Base-by-base conservation (phyloP, 176 grass and related monocot species). In the Oryza rufipogon region DNA sequence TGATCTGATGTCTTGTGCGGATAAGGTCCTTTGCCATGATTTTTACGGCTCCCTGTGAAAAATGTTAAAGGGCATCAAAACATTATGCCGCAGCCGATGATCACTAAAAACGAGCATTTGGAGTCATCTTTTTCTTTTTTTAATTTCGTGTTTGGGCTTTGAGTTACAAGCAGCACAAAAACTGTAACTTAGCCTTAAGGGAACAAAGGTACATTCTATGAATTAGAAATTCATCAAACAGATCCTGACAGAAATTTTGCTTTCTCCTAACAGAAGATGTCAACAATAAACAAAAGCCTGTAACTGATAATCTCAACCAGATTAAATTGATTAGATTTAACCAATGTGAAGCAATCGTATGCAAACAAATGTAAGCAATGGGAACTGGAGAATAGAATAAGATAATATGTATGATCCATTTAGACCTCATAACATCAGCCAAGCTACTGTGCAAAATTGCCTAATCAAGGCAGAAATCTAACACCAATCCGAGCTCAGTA, bases 1-100 rank as follows among this genome's bases (percentile, higher is more conserved):
- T 97, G 82, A 97, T 94, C 56, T 97, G 94, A 70, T 97, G 85
- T 52, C 94, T 94, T 78, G 91, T 97, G 38, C 89, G 92, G 60
- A 97, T 97, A 78, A 97, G 91, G 68, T 97, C 94, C 70, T 97
- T 97, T 2, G 94, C 94, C 94, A 97, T 97, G 30, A 97, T 70
- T 90, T 92, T 94, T 63, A 97, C 91, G 63, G 94, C 94, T 79
- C 89, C 87, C 94, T 97, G 84, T n/a, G 71, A 77, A 76, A 42
- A 92, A 70, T 12, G 3, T 11, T 9, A 36, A 82, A 82, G 6
- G 11, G 66, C 5, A 78, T 22, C 39, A 87, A 84, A 63, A 79
- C 65, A 88, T 7, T 7, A 66, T 67, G 8, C 15, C 2, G 2
- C 4, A 11, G 11, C 17, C 16, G 30, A 54, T 74, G 7, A 52